Evolutionary conservation across 2,329 filamentous ascomycete genomes (phyloP).

Genomic region (Exserohilum turcica): DNA sequence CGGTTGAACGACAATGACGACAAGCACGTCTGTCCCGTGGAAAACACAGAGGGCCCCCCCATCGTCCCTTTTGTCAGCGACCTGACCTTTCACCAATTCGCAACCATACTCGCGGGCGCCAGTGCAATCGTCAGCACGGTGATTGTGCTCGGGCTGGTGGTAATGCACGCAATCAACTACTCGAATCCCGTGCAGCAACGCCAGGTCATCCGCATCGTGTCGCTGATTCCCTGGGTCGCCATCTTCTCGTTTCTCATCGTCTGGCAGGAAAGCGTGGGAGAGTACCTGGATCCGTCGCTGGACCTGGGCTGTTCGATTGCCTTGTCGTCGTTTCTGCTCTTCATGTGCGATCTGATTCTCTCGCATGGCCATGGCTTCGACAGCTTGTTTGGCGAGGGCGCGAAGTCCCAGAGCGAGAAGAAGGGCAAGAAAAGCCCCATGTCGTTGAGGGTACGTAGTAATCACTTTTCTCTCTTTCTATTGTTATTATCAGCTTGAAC

Average conservation of each 20-base stretch:
- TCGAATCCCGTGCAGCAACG: conserved; percentile 38
- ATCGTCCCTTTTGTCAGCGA: conserved; percentile 30
- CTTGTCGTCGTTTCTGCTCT: conserved; percentile 34
- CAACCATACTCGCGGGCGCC: conserved; percentile 28
- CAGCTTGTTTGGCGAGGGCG: conserved; percentile 32
- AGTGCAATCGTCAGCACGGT: conserved; percentile 25
- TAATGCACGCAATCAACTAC: conserved; percentile 34
- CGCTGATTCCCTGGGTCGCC: conserved; percentile 35
- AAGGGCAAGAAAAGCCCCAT: conserved; percentile 21
- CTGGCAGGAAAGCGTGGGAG: conserved; percentile 22
- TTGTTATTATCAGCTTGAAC: no score
- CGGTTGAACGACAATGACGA: background rate
- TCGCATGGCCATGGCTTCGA: conserved; percentile 34
- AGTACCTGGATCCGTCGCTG: conserved; percentile 26
- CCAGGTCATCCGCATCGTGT: conserved; percentile 35
- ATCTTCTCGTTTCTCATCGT: conserved; percentile 33
- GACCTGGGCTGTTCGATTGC: conserved; percentile 41
- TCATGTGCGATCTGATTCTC: conserved; percentile 42
- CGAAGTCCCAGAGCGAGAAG: conserved; percentile 16
- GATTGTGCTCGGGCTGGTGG: conserved; percentile 20
- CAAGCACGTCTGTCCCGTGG: conserved; percentile 16
- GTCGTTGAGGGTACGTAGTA: conserved; percentile 34
- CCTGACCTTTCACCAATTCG: conserved; percentile 33
- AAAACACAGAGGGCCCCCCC: conserved; percentile 17
- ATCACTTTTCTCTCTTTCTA: no score